Evolutionary conservation across 495 filamentous ascomycete species (phyloP), one percentile per base, ranked within the genome.

Genomic region (Niebla homalea): DNA sequence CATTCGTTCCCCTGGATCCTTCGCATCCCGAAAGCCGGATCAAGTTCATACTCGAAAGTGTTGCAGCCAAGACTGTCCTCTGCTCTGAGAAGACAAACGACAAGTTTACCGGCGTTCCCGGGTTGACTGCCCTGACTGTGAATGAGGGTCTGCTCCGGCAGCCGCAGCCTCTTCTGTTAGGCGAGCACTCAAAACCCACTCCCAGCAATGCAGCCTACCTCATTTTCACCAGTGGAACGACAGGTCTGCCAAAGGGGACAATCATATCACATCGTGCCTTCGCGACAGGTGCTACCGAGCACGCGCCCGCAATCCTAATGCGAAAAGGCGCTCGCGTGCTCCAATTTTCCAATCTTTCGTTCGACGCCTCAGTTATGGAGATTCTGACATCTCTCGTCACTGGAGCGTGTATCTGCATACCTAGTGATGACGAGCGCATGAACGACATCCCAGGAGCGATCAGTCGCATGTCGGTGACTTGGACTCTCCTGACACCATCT

Each of bases 241-340:
- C 78, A 0, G 83, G 83, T 0, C 62, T 66, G 2, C 83, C 81
- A 0, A 87, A 89, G 56, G 81, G 81, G 19, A 77, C 87, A 10
- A 68, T 81, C 23, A 70, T 90, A 36, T 83, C 83, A 4, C 78
- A 81, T 50, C 64, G 70, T 42, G 40, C 53, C 1, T 49, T 62
- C 11, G 47, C 46, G 1, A 52, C 55, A 0, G 49, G 52, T 26
- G 52, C 57, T 16, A 46, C 47, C 16, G 47, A 52, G 26, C 49
- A 55, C 48, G 53, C 45, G 25, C 45, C 43, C 2, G 65, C 67
- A 0, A 60, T 80, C 11, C 55, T 64, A 4, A 75, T 83, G 48
- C 62, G 70, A 36, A 56, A 69, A 0, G 59, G 62, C 4, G 69
- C 70, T 0, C 48, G 65, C 14, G 65, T 69, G 7, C 63, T 75